Base-by-base conservation (phyloP, 805 yeast genomes). In the Kuraishia floccosa region DNA sequence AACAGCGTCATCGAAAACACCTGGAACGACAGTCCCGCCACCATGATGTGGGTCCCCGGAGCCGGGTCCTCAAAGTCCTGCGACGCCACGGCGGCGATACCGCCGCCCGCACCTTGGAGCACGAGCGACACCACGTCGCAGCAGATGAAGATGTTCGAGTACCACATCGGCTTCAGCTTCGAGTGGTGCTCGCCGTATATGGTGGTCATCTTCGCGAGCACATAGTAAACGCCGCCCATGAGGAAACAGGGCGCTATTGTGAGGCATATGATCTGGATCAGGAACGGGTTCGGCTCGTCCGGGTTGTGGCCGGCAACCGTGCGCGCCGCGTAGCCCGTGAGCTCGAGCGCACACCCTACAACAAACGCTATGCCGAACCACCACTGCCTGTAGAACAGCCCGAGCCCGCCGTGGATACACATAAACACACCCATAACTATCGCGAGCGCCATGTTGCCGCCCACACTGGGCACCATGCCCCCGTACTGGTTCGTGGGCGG, bases 221-320 rank as follows among this genome's bases (percentile, higher is more conserved):
- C 60, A 40, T 67, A 78, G 54, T 85, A 86, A 3, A 85, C 61
- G 2, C 89, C 94, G 4, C 81, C 95, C 82, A 82, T 79, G 27
- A 81, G 59, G 49, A 85, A 79, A 14, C 83, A 84, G 0, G 95
- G 95, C 0, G 84, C 89, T 29, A 85, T 52, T 0, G 89, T 82
- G 34, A 84, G 55, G 43, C 76, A 63, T 33, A 76, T 67, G 39
- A 78, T 67, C 50, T 85, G 93, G 42, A 76, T 53, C 26, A 79
- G 45, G 44, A 63, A 85, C 18, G 62, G 56, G 30, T 63, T 49
- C 25, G 53, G 39, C 23, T 54, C 44, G 11, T 32, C 26, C 30
- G 48, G 35, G 39, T 67, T 46, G 27, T 46, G 39, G 13, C 65
- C 60, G 2, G 76, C 61, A 33, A 67, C 39, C 2, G 65, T 46